These are phyloP conservation scores for Plantago coronopus DNA, from an alignment of 305 asterid genomes.

Conservation along the genomic window DNA sequence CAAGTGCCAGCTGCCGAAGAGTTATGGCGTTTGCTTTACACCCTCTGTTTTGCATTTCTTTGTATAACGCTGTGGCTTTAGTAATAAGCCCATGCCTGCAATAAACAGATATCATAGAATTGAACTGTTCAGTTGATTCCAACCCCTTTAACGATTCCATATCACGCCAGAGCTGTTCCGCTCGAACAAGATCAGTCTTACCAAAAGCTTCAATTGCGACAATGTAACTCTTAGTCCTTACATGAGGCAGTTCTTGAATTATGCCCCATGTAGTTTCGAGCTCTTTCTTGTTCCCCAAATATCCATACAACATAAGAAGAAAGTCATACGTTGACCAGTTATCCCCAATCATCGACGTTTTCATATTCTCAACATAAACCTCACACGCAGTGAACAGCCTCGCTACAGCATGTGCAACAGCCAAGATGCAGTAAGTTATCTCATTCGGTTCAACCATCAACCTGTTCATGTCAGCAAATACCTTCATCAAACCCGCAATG, in stretches of 20 bases:
- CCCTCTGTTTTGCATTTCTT: conserved; percentile 68
- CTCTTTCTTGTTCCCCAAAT: conserved; percentile 56
- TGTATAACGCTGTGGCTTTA: conserved; percentile 73
- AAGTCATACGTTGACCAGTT: conserved; percentile 87
- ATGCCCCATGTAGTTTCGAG: conserved; percentile 54
- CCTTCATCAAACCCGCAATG: conserved; percentile 55
- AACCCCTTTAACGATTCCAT: conserved; percentile 57
- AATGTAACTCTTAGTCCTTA: conserved; percentile 57
- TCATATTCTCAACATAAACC: conserved; percentile 56
- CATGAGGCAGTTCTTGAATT: conserved; percentile 55
- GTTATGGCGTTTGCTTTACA: conserved; percentile 81
- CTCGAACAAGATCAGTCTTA: conserved; percentile 47
- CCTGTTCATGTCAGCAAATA: conserved; percentile 61
- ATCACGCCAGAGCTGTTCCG: conserved; percentile 71
- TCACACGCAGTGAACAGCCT: conserved; percentile 70
- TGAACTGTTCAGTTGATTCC: conserved; percentile 64
- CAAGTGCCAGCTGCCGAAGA: conserved; percentile 70
- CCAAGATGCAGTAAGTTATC: conserved; percentile 73
- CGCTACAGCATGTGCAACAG: conserved; percentile 85
- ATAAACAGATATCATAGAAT: conserved; percentile 69
- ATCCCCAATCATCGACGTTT: conserved; percentile 55
- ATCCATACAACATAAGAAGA: conserved; percentile 64
- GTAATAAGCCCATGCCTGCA: conserved; percentile 67
- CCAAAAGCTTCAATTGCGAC: conserved; percentile 82
- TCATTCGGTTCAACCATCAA: conserved; percentile 62